These are phyloP conservation scores for Daldinia bambusicola DNA, from an alignment of 495 filamentous ascomycete genomes.

Conservation along the genomic window DNA sequence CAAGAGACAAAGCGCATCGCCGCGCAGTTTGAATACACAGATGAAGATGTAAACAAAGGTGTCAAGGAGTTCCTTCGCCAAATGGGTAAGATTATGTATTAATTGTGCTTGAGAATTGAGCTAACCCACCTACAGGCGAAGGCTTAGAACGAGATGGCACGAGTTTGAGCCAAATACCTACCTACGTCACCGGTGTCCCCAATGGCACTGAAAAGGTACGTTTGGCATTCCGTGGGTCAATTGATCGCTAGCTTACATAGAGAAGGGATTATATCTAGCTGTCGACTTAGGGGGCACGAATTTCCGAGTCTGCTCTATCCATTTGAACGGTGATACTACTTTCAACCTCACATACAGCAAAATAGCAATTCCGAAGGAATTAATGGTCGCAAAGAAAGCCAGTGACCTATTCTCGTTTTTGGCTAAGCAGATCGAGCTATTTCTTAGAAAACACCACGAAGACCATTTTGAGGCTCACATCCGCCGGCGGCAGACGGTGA, in stretches of 20 bases:
- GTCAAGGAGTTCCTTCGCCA: constrained; percentile 86
- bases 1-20: constrained; percentile 82
- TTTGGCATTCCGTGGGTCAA: not conserved
- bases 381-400: constrained; percentile 89
- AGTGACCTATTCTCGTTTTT: constrained; percentile 93
- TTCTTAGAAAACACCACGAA: constrained; percentile 86
- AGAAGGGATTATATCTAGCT: constrained; percentile 90
- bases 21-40: constrained; percentile 84
- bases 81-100: constrained; percentile 69
- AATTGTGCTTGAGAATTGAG: constrained; percentile 3
- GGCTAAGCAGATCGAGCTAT: constrained; percentile 87
- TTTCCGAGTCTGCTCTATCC: constrained; percentile 95
- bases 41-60: constrained; percentile 78
- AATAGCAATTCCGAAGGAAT: constrained; percentile 84
- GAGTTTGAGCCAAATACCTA: constrained; percentile 93
- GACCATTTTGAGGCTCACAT: constrained; percentile 84
- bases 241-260: constrained; percentile 10
- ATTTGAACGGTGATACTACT: constrained; percentile 89
- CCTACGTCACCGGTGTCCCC: constrained; percentile 93
- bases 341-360: constrained; percentile 93
- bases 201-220: constrained; percentile 94
- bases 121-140: constrained; percentile 64
- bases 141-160: constrained; percentile 81
- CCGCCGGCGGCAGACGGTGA: constrained; percentile 66
- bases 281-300: constrained; percentile 98